Evolutionary conservation across 495 filamentous ascomycete species (phyloP).

Genomic region (Arthonia radiata): DNA sequence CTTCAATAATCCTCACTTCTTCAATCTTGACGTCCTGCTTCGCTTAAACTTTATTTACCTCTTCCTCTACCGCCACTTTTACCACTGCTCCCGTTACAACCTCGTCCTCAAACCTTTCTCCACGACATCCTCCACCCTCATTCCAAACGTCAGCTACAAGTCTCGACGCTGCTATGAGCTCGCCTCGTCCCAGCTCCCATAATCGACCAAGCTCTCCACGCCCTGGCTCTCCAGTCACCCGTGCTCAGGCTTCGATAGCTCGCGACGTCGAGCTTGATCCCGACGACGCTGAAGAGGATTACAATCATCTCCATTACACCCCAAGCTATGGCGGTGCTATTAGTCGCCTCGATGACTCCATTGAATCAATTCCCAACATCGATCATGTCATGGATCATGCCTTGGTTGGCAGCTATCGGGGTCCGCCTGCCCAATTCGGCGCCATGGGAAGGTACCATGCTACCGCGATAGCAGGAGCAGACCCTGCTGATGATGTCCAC

Average conservation of each 20-base stretch:
- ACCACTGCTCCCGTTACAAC: too few species aligned
- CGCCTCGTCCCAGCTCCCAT: too few species aligned
- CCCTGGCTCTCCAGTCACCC: background rate
- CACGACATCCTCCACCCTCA: too few species aligned
- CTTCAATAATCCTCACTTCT: too few species aligned
- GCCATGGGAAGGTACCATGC: constrained; percentile 22
- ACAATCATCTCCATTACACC: too few species aligned
- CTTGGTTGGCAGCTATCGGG: constrained; percentile 43
- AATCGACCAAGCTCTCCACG: too few species aligned
- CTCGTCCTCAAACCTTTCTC: too few species aligned
- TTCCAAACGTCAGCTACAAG: too few species aligned
- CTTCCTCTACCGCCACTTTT: too few species aligned
- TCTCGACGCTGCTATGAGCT: too few species aligned
- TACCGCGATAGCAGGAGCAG: constrained; percentile 12
- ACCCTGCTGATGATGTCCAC: constrained; percentile 22
- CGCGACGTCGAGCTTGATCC: constrained; percentile 31
- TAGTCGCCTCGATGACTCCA: constrained; percentile 23
- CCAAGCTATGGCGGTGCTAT: constrained; percentile 9
- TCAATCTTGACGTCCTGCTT: too few species aligned
- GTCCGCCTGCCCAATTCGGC: constrained; percentile 41
- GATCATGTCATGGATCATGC: constrained; percentile 28
- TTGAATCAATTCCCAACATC: constrained; percentile 19
- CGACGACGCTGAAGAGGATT: constrained; percentile 21
- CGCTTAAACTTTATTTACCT: too few species aligned
- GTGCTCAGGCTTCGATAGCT: constrained; percentile 44